A percentile compares a stretch with the other conserved stretches of the same genome.
phyloP scores from a whole-genome alignment of 2,329 filamentous ascomycete genomes.

The Pseudocercospora macadamiae region DNA sequence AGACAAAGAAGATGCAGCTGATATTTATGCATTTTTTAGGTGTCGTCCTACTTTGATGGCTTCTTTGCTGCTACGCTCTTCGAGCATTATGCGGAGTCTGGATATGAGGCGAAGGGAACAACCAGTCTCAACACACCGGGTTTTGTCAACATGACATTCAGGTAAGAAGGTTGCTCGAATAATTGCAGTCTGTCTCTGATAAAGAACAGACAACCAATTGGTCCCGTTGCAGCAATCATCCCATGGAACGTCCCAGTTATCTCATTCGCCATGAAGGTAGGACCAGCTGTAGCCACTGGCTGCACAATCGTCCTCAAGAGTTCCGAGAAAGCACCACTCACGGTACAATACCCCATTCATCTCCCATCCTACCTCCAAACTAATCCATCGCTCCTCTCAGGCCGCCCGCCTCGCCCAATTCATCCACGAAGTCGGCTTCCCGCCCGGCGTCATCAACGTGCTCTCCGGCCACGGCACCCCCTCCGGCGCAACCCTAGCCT shows the following conservation, averaged over 20 bases:
- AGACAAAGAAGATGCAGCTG: background rate
- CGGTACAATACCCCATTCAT: background rate
- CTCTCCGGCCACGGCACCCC: constrained; percentile 61
- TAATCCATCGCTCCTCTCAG: too few relatives aligned
- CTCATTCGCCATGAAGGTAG: constrained; percentile 78
- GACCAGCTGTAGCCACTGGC: constrained; percentile 62
- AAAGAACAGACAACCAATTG: constrained; percentile 31
- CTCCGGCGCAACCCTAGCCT: constrained; percentile 67
- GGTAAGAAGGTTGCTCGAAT: background rate
- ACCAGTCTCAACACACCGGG: constrained; percentile 55
- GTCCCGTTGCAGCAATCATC: constrained; percentile 61
- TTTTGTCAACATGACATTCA: constrained; percentile 45
- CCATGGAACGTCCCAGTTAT: constrained; percentile 81
- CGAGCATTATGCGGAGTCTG: constrained; percentile 50
- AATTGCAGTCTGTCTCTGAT: background rate
- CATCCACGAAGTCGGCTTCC: constrained; percentile 68
- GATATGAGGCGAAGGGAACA: constrained; percentile 46
- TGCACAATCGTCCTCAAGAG: constrained; percentile 58
- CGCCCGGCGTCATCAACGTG: constrained; percentile 75
- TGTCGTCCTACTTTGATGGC: constrained; percentile 43
- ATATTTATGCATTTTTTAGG: constrained; percentile 12
- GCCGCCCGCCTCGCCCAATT: constrained; percentile 29
- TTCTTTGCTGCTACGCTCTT: constrained; percentile 41
- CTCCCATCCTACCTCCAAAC: background rate
- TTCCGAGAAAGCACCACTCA: constrained; percentile 17